Evolutionary conservation across 2,329 filamentous ascomycete species (phyloP), one percentile per base, ranked within the genome.

Genomic region (Talaromyces rugulosus): DNA sequence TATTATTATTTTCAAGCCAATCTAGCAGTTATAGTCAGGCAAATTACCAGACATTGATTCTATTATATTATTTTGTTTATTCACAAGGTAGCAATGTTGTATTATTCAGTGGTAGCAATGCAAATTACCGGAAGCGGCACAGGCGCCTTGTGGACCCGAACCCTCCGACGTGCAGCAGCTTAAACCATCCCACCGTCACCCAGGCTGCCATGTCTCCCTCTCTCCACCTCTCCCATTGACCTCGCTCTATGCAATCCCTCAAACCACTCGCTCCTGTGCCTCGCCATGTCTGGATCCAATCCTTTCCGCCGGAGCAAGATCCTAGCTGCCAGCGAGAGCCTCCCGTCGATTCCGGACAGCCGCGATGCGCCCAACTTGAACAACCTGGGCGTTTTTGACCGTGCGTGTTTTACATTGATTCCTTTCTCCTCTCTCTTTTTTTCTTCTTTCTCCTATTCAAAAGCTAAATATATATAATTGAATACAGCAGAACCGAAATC

Each of bases 271-370:
- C 8, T 2, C 4, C 18, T 47, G 44, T 23, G 44, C 65, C 67
- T 67, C 71, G 71, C 71, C 68, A 80, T 80, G 78, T 77, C 78
- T 76, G 77, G 75, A 69, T 78, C 73, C 73, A 82, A 82, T 79
- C 79, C 80, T 71, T 82, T 82, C 73, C 79, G 80, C 74, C 75
- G 71, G 76, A 79, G 70, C 67, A 75, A 74, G 50, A 55, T 57
- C 33, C 56, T 64, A 62, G 63, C 70, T 65, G 69, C 70, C 63
- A 69, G 74, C 69, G 68, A 71, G 69, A 58, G 58, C 60, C 58
- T 61, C 66, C 65, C 71, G 67, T 66, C 62, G 33, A 58, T 51
- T 66, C 63, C 66, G 66, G 65, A 60, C 42, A 27, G 31, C 44
- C 61, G 66, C 66, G 61, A 56, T 62, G 61, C 58, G 28, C 8